phyloP scores from a whole-genome alignment of 2,329 filamentous ascomycete genomes.

The Colletotrichum noveboracense region DNA sequence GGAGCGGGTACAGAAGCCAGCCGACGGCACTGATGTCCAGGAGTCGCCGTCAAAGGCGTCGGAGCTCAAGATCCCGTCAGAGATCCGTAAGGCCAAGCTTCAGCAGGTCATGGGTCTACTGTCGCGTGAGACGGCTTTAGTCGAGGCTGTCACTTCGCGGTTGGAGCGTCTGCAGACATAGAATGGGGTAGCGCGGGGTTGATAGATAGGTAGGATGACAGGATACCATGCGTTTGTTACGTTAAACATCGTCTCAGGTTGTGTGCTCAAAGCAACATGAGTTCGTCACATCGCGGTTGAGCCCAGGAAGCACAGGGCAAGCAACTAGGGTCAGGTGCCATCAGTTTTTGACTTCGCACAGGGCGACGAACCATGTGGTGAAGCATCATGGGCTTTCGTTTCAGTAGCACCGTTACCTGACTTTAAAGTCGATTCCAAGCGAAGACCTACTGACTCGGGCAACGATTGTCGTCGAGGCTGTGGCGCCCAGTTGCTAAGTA shows the following conservation, averaged over 20 bases:
- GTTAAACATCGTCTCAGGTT: neutral
- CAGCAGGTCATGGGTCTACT: constrained; percentile 67
- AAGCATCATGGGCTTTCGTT: neutral
- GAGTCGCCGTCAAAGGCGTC: constrained; percentile 35
- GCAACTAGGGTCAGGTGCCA: neutral
- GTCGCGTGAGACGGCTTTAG: constrained; percentile 70
- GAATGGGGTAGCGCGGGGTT: neutral
- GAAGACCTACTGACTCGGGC: neutral
- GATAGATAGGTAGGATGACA: constrained; percentile 4
- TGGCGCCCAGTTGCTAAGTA: neutral
- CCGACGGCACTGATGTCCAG: constrained; percentile 25
- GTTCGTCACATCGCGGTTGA: neutral
- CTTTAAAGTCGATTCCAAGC: neutral
- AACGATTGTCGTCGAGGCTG: neutral
- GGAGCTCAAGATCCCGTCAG: constrained; percentile 60
- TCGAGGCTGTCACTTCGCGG: constrained; percentile 69
- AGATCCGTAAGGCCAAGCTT: constrained; percentile 68
- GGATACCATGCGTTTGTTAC: neutral
- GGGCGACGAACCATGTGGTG: neutral
- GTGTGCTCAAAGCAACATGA: neutral
- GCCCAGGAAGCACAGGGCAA: neutral
- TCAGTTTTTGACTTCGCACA: neutral
- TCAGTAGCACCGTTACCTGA: neutral
- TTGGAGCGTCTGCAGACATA: constrained; percentile 59
- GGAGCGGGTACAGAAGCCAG: constrained; percentile 42